A percentile compares a stretch with the other conserved stretches of the same genome.
phyloP scores from a whole-genome alignment of 192 early-diverging fungal species.

The Rhizophagus prolifer region DNA sequence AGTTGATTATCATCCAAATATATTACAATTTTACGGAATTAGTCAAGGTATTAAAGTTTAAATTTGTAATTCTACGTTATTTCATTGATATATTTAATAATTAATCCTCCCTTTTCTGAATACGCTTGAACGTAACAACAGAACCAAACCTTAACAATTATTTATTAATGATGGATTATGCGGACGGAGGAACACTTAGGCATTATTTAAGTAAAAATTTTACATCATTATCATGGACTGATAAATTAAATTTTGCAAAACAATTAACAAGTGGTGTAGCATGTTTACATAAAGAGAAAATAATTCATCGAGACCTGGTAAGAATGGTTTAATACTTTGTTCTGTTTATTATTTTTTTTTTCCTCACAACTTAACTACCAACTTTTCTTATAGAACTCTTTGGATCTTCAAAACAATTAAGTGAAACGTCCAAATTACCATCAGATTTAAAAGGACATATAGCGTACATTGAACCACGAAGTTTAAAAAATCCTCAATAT shows the following conservation, averaged over 20 bases:
- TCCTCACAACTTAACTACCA: background rate
- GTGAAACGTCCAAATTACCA: background rate
- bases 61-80: background rate
- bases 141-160: background rate
- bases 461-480: conserved; percentile 2
- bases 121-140: background rate
- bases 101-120: background rate
- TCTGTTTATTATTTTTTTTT: background rate
- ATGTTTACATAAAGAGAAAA: conserved; percentile 13
- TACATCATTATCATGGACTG: conserved; percentile 14
- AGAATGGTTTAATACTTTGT: background rate
- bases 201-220: background rate
- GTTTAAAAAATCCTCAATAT: background rate
- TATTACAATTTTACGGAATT: conserved; percentile 9
- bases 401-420: background rate
- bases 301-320: conserved; percentile 9
- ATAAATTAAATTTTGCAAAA: conserved; percentile 17
- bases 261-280: conserved; percentile 1
- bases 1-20: conserved; percentile 25
- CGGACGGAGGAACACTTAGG: background rate
- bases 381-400: background rate
- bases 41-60: background rate
- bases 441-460: background rate
- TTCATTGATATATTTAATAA: background rate
- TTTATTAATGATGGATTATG: background rate